Base-by-base conservation (phyloP, 768 basidiomycete genomes). In the Piloderma croceum region DNA sequence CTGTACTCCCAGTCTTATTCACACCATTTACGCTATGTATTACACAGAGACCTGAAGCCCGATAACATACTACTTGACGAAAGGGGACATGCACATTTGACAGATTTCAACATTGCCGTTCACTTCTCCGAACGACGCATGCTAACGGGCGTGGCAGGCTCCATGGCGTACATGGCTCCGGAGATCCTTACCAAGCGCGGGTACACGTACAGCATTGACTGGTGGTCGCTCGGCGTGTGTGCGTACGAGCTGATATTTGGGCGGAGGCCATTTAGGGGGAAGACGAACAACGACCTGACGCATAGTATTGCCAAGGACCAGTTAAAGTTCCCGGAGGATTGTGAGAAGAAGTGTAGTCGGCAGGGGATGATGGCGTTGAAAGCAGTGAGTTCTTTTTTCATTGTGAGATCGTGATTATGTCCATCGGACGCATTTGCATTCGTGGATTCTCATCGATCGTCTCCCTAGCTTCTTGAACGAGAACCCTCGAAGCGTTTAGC, bases 141-240 rank as follows among this genome's bases (percentile, higher is more conserved):
- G 24, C 62, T 86, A 19, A 92, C 87, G 10, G 91, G 92, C 18
- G 87, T 99, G 0, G 94, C 94, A 18, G 94, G 94, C 7, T 94
- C 90, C 38, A 94, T 98, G 93, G 94, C 94, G 3, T 99, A 99
- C 60, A 99, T 99, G 94, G 93, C 85, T 31, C 84, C 83, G 3
- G 82, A 86, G 79, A 94, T 99, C 34, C 69, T 99, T 31, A 71
- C 80, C 33, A 96, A 96, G 62, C 81, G 88, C 45, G 94, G 94
- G 12, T 99, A 99, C 63, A 90, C 90, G 3, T 90, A 82, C 54
- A 81, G 83, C 24, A 90, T 96, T 50, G 92, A 97, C 60, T 96
- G 90, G 88, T 97, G 92, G 92, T 93, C 90, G 15, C 76, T 97
- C 0, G 92, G 92, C 13, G 87, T 97, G 40, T 88, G 90, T 61